Conservation (phyloP, 2,329 filamentous ascomycete species). For the Penicillium hesseltinei region DNA sequence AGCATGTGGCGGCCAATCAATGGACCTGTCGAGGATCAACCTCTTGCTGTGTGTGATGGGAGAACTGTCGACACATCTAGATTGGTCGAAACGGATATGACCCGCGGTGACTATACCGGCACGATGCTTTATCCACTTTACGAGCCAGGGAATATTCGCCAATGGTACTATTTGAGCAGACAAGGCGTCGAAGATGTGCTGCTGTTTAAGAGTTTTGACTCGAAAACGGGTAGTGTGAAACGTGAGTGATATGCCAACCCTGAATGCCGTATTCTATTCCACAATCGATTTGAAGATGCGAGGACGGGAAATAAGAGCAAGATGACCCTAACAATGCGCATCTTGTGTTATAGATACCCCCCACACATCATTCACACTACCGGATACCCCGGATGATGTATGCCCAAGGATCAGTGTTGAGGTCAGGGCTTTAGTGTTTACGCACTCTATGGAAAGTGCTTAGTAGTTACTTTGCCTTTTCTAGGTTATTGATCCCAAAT, state of each 20-base stretch:
- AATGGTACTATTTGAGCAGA: slow-evolving; percentile 12
- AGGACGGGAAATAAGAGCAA: not conserved
- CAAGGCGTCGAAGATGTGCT: slow-evolving; percentile 9
- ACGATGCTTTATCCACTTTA: slow-evolving; percentile 7
- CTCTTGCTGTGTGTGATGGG: slow-evolving; percentile 10
- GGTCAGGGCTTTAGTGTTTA: slow-evolving; percentile 11
- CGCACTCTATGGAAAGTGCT: not conserved
- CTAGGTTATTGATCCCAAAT: not conserved
- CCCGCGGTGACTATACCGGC: slow-evolving; percentile 9
- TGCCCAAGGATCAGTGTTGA: slow-evolving; percentile 11
- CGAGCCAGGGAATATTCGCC: not conserved
- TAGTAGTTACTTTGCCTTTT: not conserved
- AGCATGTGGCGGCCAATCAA: slow-evolving; percentile 5
- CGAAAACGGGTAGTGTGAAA: slow-evolving; percentile 5
- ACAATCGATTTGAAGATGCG: not conserved
- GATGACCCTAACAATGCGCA: not conserved
- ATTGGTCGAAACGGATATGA: slow-evolving; percentile 11
- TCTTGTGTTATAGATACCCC: not conserved
- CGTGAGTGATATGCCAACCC: not conserved
- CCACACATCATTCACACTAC: slow-evolving; percentile 4
- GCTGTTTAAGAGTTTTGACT: slow-evolving; percentile 11
- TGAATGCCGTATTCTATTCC: not conserved
- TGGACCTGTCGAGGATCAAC: slow-evolving; percentile 9
- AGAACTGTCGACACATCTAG: not conserved
- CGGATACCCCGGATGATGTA: not conserved